Evolutionary conservation across 371 early-diverging fungal species (phyloP).

Genomic region (Choanephora cucurbitarum): DNA sequence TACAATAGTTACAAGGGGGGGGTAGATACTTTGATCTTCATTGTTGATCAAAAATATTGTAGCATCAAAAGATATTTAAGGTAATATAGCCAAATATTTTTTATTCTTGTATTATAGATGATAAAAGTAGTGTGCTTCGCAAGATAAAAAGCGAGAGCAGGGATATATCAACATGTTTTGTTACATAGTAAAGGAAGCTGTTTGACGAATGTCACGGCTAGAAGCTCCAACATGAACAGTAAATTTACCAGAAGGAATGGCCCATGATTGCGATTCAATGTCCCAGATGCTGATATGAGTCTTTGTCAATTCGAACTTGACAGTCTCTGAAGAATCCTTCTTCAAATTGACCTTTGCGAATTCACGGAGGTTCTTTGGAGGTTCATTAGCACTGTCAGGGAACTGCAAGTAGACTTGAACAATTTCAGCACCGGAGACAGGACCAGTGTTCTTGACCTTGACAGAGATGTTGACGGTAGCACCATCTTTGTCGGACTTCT

Average conservation of each 20-base stretch:
- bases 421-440: constrained; percentile 57
- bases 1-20: no score
- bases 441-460: constrained; percentile 53
- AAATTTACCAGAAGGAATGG: constrained; percentile 46
- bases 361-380: constrained; percentile 54
- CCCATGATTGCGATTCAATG: constrained; percentile 34
- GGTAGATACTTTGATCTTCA: no score
- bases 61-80: no score
- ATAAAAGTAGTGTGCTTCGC: no score
- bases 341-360: constrained; percentile 54
- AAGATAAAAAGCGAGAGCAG: neutral
- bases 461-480: constrained; percentile 26
- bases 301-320: constrained; percentile 36
- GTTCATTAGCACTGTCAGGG: constrained; percentile 52
- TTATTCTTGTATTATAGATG: no score
- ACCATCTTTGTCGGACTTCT: constrained; percentile 2
- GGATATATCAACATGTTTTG: neutral
- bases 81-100: no score
- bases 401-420: constrained; percentile 56
- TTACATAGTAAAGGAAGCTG: neutral
- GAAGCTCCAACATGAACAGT: constrained; percentile 50
- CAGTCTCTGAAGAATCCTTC: constrained; percentile 19
- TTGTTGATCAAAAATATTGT: no score
- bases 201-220: constrained; percentile 43
- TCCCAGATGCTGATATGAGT: constrained; percentile 51